Percentiles rank a stretch among this genome's conserved stretches.
These are phyloP conservation scores for Neurospora sp. DNA, from an alignment of 2,329 filamentous ascomycete genomes.

Conservation along the genomic window DNA sequence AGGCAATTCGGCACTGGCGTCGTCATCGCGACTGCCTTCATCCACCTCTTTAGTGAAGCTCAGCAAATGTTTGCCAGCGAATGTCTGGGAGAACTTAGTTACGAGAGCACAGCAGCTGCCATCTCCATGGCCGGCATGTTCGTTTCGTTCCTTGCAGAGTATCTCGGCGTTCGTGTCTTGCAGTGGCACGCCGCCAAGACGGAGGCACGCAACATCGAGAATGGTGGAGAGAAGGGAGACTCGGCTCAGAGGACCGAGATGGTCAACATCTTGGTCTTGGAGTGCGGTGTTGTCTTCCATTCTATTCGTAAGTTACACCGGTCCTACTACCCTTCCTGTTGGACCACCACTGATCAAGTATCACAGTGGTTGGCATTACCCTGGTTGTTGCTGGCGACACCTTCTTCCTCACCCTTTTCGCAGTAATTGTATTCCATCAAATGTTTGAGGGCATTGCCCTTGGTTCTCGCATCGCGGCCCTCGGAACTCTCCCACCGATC, in stretches of 20 bases:
- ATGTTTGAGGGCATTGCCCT: slow-evolving; percentile 71
- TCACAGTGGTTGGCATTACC: slow-evolving; percentile 52
- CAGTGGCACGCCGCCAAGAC: slow-evolving; percentile 20
- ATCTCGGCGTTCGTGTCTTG: slow-evolving; percentile 51
- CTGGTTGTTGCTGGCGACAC: slow-evolving; percentile 51
- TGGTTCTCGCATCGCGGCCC: slow-evolving; percentile 57
- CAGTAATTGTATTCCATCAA: slow-evolving; percentile 69
- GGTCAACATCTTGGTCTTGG: slow-evolving; percentile 58
- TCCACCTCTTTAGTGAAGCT: slow-evolving; percentile 65
- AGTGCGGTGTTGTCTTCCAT: slow-evolving; percentile 67
- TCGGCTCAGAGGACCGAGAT: slow-evolving; percentile 30
- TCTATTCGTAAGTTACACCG: slow-evolving; percentile 45
- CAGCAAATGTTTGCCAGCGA: slow-evolving; percentile 61
- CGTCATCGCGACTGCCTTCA: slow-evolving; percentile 61
- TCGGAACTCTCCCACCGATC: slow-evolving; percentile 25
- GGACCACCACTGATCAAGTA: slow-evolving; percentile 1
- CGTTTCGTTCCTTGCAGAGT: slow-evolving; percentile 64
- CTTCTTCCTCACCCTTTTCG: slow-evolving; percentile 47
- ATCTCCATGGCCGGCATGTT: slow-evolving; percentile 68
- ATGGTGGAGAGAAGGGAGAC: slow-evolving; percentile 2
- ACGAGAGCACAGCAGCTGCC: slow-evolving; percentile 60
- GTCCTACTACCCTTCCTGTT: neutral
- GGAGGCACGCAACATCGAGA: slow-evolving; percentile 13
- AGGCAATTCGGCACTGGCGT: slow-evolving; percentile 69
- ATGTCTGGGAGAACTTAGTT: slow-evolving; percentile 56